Evolutionary conservation across 768 basidiomycete species (phyloP), one percentile per base, ranked within the genome.

Genomic region (Kwoniella pini): DNA sequence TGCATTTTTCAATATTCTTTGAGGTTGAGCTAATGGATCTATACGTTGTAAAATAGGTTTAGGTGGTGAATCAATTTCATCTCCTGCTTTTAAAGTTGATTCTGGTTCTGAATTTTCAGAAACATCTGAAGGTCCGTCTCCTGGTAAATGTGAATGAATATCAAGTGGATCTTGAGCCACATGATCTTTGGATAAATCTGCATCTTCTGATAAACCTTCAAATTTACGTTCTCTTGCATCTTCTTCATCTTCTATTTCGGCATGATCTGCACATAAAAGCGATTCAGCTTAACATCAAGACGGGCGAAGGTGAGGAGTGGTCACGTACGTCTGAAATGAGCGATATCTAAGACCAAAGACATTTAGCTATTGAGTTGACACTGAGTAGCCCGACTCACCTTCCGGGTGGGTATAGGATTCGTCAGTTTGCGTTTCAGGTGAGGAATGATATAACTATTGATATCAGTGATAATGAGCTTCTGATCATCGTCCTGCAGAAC

Each of bases 371-470:
- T 42, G 5, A 13, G 40, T 11, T 55, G 59, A 45, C 53, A 40
- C 43, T 19, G 43, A 40, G 46, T 46, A 48, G 15, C 15, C 19
- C 26, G 4, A 57, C 71, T 60, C 51, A 77, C 92, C 91, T 79
- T 98, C 96, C 0, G 92, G 88, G 77, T 99, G 96, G 61, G 75
- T 88, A 80, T 98, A 99, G 0, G 93, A 84, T 67, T 91, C 91
- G 75, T 97, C 94, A 0, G 92, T 93, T 78, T 98, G 96, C 0
- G 95, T 98, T 76, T 98, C 96, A 0, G 93, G 94, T 33, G 95
- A 97, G 27, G 87, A 88, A 80, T 99, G 96, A 82, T 83, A 96
- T 79, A 90, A 80, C 80, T 48, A 57, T 27, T n/a, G 15, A 9
- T 22, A 33, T 65, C 42, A 66, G 57, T n/a, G n/a, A n/a, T n/a